Conservation (phyloP, 2,329 filamentous ascomycete genomes). For the Fusarium sp. region DNA sequence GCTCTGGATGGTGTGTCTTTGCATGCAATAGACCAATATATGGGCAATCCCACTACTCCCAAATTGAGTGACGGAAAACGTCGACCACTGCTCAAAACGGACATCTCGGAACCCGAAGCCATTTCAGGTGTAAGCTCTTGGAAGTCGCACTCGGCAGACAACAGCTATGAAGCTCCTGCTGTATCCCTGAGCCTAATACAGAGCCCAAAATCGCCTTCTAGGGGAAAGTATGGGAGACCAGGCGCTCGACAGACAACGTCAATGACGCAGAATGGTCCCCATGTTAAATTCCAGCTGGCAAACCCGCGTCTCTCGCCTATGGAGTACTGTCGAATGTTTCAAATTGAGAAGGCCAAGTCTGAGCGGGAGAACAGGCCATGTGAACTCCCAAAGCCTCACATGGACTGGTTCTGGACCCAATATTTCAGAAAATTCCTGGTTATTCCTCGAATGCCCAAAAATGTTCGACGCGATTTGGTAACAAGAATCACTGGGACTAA, state of each 20-base stretch:
- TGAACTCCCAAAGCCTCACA: constrained; percentile 51
- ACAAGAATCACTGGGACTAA: background rate
- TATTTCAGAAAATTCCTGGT: constrained; percentile 57
- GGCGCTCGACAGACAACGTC: constrained; percentile 2
- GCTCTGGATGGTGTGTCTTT: constrained; percentile 11
- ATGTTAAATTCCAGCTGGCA: constrained; percentile 31
- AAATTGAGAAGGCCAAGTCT: constrained; percentile 54
- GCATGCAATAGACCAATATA: constrained; percentile 4
- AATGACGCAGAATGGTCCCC: constrained; percentile 7
- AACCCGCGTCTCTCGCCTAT: constrained; percentile 57
- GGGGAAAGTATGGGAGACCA: background rate
- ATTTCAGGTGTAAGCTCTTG: constrained; percentile 11
- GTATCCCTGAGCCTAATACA: background rate
- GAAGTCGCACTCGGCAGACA: constrained; percentile 4
- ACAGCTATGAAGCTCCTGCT: constrained; percentile 5
- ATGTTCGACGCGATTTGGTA: constrained; percentile 43
- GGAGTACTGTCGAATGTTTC: constrained; percentile 57
- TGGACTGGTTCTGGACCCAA: constrained; percentile 55
- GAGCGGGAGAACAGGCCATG: constrained; percentile 48
- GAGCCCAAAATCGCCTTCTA: background rate
- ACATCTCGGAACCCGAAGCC: constrained; percentile 47
- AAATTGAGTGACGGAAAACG: constrained; percentile 27
- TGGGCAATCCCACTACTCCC: constrained; percentile 1
- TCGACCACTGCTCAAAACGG: constrained; percentile 40
- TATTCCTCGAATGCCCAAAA: constrained; percentile 53